Percentiles rank a stretch among this genome's conserved stretches.
phyloP scores from a whole-genome alignment of 345 rosid genomes.

The Passiflora organensis region DNA sequence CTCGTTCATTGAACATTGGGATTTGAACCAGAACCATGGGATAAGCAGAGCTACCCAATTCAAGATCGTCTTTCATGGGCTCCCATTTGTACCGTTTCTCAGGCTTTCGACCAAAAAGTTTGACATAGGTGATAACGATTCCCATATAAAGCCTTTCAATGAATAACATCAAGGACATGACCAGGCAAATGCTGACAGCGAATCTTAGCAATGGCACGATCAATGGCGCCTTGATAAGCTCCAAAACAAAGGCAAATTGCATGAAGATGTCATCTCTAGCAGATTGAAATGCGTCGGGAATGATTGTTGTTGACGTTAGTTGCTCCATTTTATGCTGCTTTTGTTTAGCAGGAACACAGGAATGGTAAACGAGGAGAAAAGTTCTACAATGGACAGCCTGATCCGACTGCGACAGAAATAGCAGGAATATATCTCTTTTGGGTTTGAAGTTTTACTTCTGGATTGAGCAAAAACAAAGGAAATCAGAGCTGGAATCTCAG shows the following conservation, averaged over 20 bases:
- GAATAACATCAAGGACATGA: constrained; percentile 89
- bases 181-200: constrained; percentile 53
- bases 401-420: not conserved
- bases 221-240: constrained; percentile 75
- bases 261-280: constrained; percentile 38
- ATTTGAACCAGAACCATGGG: constrained; percentile 93
- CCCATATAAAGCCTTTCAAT: constrained; percentile 87
- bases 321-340: constrained; percentile 34
- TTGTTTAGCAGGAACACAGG: not conserved
- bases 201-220: constrained; percentile 66
- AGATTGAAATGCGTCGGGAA: constrained; percentile 46
- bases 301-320: constrained; percentile 23
- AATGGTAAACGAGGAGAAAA: not conserved
- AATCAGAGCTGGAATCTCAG: constrained; percentile 8
- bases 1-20: constrained; percentile 96
- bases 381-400: not conserved
- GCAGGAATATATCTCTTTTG: constrained; percentile 1
- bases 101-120: constrained; percentile 71
- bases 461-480: not conserved
- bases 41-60: constrained; percentile 70
- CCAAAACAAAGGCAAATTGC: constrained; percentile 33
- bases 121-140: constrained; percentile 57
- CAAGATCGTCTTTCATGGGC: constrained; percentile 80
- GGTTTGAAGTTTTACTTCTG: not conserved
- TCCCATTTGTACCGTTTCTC: constrained; percentile 78